These are phyloP conservation scores for Alternaria triticimaculans DNA, from an alignment of 2,329 filamentous ascomycete species.

Conservation along the genomic window DNA sequence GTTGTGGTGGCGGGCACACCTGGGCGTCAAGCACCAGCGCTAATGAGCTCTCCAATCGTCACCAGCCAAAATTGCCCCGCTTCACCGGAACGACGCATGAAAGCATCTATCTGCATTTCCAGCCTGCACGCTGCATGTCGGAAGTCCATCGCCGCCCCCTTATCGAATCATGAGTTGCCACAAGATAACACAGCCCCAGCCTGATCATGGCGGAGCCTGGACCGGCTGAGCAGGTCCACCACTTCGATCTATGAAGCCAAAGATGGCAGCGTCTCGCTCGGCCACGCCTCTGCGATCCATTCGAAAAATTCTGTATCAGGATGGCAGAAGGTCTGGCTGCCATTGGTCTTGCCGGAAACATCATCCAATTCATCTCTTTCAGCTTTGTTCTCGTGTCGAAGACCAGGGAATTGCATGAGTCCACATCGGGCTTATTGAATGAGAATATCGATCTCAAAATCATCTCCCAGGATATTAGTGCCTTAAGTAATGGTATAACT, in stretches of 20 bases:
- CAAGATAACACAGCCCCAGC: background rate
- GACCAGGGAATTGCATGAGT: background rate
- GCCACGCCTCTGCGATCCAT: background rate
- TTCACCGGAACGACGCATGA: background rate
- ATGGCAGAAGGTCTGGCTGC: background rate
- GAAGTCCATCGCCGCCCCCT: no score
- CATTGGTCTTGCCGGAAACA: background rate
- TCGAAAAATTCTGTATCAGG: no score
- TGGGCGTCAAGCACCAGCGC: background rate
- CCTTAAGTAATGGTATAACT: rapidly evolving
- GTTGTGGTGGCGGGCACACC: background rate
- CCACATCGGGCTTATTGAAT: rapidly evolving
- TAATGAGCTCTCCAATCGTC: no score
- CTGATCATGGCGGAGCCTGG: background rate
- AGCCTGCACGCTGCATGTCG: no score
- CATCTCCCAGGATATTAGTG: rapidly evolving
- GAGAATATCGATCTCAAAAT: background rate
- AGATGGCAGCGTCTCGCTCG: background rate
- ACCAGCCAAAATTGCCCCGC: background rate
- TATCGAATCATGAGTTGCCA: background rate
- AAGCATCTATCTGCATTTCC: background rate
- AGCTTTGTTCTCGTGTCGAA: background rate
- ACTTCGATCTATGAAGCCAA: background rate
- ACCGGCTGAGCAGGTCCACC: background rate
- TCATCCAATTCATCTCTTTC: background rate